These are phyloP conservation scores for Colletotrichum sp. DNA, from an alignment of 2,329 filamentous ascomycete species.

Conservation along the genomic window DNA sequence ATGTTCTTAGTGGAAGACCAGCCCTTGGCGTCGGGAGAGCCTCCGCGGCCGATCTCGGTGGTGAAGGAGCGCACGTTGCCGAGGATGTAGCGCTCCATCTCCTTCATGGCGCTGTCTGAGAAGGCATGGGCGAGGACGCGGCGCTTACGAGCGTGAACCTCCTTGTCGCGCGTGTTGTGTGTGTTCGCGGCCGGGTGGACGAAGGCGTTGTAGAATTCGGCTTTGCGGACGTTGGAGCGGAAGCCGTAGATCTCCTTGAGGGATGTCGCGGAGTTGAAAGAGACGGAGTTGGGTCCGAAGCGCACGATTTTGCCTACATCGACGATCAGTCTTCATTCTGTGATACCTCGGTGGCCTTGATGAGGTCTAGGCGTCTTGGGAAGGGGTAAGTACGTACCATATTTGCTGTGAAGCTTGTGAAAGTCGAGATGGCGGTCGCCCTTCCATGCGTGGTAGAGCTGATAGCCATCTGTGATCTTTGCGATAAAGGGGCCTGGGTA, in stretches of 20 bases:
- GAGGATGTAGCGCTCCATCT: conserved; percentile 72
- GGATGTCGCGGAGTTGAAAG: conserved; percentile 75
- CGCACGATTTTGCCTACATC: conserved; percentile 68
- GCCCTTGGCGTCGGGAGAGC: conserved; percentile 50
- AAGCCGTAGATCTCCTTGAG: conserved; percentile 72
- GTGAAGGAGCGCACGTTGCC: conserved; percentile 72
- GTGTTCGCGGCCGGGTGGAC: conserved; percentile 75
- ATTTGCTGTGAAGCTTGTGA: conserved; percentile 71
- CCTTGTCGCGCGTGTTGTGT: conserved; percentile 74
- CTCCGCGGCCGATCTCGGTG: conserved; percentile 53
- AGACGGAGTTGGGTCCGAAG: conserved; percentile 78
- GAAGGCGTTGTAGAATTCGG: conserved; percentile 76
- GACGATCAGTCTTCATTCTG: not conserved
- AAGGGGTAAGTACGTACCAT: conserved; percentile 52
- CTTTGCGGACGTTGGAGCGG: conserved; percentile 68
- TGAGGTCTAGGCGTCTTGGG: not conserved
- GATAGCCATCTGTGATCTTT: conserved; percentile 67
- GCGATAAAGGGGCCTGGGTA: conserved; percentile 70
- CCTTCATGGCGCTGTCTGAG: conserved; percentile 68
- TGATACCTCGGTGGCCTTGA: not conserved
- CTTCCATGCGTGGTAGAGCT: conserved; percentile 76
- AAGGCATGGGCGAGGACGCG: conserved; percentile 77
- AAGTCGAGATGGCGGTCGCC: conserved; percentile 79
- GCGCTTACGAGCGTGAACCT: conserved; percentile 72
- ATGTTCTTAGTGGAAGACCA: conserved; percentile 67